Base-by-base conservation (phyloP, 202 grass and related monocot species). In the Hordeum pubiflorum region DNA sequence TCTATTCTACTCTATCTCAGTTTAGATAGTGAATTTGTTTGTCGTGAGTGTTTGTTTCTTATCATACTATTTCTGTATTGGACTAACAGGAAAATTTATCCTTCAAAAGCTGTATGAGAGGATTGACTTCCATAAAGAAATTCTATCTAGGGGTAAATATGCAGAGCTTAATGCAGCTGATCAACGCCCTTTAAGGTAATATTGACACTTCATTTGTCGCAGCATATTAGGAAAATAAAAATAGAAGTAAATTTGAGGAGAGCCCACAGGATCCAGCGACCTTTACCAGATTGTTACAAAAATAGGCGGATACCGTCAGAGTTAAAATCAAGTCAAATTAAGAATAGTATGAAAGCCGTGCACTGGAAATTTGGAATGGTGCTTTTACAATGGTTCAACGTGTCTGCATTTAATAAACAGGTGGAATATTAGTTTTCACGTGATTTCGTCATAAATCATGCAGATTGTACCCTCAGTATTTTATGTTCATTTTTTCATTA, bases 91-190 rank as follows among this genome's bases (percentile, higher is more conserved):
- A 60, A 99, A 92, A 74, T 93, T 99, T 76, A 80, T 52, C 48
- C 93, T 99, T 86, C 80, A 91, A 58, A 99, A 99, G 70, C 40
- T 99, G 31, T 99, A 96, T 74, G 89, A 91, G 79, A 93, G 56
- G 82, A 88, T 93, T 81, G 92, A 85, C 69, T 91, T 90, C 60
- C 93, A 95, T 77, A 99, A 93, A 87, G 96, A 91, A 77, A 89
- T 93, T 83, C 7, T 99, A 46, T 99, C 96, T 50, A 95, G 84
- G 67, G 96, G 96, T 71, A 89, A 71, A 86, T 99, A 85, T 81
- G 91, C 90, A 52, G 90, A 93, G 77, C 79, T 99, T 88, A 85
- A 80, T 86, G 83, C 79, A 85, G 84, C 92, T 90, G 92, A 93
- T 59, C 82, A 99, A 57, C 84, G 89, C 57, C 92, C 89, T 83